Evolutionary conservation across 805 yeast genomes (phyloP), one percentile per base, ranked within the genome.

Genomic region (Saccharomyces jurei): DNA sequence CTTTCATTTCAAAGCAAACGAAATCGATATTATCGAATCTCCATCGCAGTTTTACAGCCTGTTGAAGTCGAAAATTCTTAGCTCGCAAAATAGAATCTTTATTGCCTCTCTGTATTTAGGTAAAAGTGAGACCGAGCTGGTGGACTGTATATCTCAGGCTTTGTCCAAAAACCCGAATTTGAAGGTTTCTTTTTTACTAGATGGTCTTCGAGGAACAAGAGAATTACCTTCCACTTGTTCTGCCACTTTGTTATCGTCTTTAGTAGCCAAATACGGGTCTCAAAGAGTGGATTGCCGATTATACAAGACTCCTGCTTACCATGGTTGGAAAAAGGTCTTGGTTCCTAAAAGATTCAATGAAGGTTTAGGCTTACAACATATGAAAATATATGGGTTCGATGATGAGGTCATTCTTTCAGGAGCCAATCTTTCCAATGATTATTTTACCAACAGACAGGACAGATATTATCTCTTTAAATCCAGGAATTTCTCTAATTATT

Each of bases 381-480:
- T 94, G 98, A 94, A 94, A 68, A 78, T 94, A 29, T 94, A 94
- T 68, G 99, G 99, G 1, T 83, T 91, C 63, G 99, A 94, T 68
- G 82, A 89, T 63, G 96, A 91, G 65, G 82, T 94, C 46, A 79
- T 94, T 21, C 76, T 94, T 31, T 81, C 87, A 17, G 99, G 98
- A 6, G 99, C 99, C 2, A 94, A 94, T 65, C 75, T 94, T 50
- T 89, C 97, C 0, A 75, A 80, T 41, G 99, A 94, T 71, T 94
- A 94, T 70, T 94, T 94, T 71, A 87, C 96, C 3, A 86, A 92
- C 69, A 81, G 99, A 59, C 99, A 94, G 68, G 99, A 94, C 70
- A 75, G 99, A 50, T 94, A 94, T 71, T 87, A 90, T 62, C 54
- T 86, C 14, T 87, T 94, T 70, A 77, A 77, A 51, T 80, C 83